Evolutionary conservation across 139 green algal species (phyloP).

Genomic region (Tetraselmis chui): DNA sequence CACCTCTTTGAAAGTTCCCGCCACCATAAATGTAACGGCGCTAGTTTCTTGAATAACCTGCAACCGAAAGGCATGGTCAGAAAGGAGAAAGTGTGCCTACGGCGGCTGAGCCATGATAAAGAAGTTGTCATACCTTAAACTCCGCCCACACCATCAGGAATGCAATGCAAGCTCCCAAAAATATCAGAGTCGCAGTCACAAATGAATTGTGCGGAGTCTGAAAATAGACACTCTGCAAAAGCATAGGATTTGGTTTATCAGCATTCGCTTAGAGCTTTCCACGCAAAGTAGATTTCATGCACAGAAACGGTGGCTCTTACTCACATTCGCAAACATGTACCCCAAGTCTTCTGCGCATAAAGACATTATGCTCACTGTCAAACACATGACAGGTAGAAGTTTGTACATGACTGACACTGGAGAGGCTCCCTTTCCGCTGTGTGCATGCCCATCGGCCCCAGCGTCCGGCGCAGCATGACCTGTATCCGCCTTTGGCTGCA

Average conservation of each 20-base stretch:
- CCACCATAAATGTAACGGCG: conserved; percentile 90
- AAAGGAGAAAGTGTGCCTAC: no score
- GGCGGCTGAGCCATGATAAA: no score
- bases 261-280: no score
- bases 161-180: conserved; percentile 55
- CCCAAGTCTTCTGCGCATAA: conserved; percentile 64
- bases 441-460: not conserved
- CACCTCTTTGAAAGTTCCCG: conserved; percentile 85
- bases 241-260: not conserved
- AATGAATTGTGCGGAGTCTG: not conserved
- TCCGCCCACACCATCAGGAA: conserved; percentile 81
- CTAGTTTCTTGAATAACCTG: conserved; percentile 77
- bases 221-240: not conserved
- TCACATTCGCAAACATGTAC: conserved; percentile 6
- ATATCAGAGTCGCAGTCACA: conserved; percentile 44
- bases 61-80: not conserved
- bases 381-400: conserved; percentile 67
- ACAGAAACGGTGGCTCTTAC: no score
- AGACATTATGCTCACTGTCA: conserved; percentile 53
- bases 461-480: not conserved
- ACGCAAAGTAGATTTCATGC: no score
- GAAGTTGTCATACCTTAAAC: conserved; percentile 35
- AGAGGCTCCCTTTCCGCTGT: not conserved
- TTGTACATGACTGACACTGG: conserved; percentile 36
- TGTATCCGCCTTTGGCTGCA: conserved; percentile 1